Percentiles rank a stretch among this genome's conserved stretches.
phyloP scores from a whole-genome alignment of 768 basidiomycete genomes.

The Calvatia gigantea region DNA sequence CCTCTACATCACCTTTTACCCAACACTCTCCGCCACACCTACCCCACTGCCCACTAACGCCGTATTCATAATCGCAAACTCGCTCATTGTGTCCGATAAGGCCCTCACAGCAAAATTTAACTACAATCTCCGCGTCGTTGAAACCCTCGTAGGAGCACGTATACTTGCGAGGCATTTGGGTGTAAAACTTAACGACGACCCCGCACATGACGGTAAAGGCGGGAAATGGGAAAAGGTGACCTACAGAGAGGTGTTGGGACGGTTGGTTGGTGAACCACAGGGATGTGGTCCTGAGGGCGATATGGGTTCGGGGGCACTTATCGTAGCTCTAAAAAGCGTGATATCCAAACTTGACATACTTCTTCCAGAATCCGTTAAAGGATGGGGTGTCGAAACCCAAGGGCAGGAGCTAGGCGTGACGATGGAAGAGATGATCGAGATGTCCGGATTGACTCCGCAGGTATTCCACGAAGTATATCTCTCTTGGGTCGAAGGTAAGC shows the following conservation, averaged over 20 bases:
- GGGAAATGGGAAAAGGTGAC: conserved; percentile 36
- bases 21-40: conserved; percentile 60
- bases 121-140: conserved; percentile 92
- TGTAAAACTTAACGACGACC: conserved; percentile 29
- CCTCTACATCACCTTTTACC: conserved; percentile 81
- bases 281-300: conserved; percentile 46
- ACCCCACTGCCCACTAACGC: conserved; percentile 56
- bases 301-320: conserved; percentile 42
- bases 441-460: conserved; percentile 52
- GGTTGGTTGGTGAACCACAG: conserved; percentile 44
- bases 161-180: conserved; percentile 63
- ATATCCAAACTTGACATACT: conserved; percentile 48
- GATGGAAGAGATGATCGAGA: conserved; percentile 68
- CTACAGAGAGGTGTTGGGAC: conserved; percentile 61
- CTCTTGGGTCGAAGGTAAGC: conserved; percentile 75
- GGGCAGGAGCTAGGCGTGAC: conserved; percentile 59
- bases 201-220: conserved; percentile 28
- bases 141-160: conserved; percentile 78
- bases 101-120: conserved; percentile 67
- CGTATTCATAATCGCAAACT: conserved; percentile 79
- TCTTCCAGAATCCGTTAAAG: conserved; percentile 29
- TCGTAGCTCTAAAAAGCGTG: conserved; percentile 43
- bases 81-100: conserved; percentile 80
- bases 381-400: conserved; percentile 19
- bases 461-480: conserved; percentile 68